Percentiles rank a stretch among this genome's conserved stretches.
Evolutionary conservation across 176 grass and related monocot species (phyloP).

Genomic region (Carex littledalei): DNA sequence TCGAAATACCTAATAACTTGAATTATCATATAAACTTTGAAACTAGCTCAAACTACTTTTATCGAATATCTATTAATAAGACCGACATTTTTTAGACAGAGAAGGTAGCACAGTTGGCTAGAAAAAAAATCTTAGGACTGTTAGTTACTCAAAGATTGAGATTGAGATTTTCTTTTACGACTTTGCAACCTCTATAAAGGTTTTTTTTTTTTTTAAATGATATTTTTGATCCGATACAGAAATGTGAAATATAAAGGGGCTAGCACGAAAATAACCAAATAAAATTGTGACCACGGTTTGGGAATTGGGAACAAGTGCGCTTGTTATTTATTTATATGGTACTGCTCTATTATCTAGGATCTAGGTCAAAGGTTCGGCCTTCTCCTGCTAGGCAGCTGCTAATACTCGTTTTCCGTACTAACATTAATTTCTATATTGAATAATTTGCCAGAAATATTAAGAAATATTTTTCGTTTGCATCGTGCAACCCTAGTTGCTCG

Average conservation of each 20-base stretch:
- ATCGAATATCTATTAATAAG: too few species aligned
- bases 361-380: conserved; percentile 1
- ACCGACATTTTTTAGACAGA: too few species aligned
- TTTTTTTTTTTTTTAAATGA: too few species aligned
- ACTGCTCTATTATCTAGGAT: background rate
- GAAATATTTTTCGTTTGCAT: background rate
- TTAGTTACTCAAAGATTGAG: too few species aligned
- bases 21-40: too few species aligned
- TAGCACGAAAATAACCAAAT: background rate
- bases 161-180: too few species aligned
- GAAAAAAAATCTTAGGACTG: too few species aligned
- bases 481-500: background rate
- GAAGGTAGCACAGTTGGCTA: too few species aligned
- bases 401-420: background rate
- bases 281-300: background rate
- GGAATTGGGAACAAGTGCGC: background rate
- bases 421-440: background rate
- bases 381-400: background rate
- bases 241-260: background rate
- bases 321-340: background rate
- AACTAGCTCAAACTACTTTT: too few species aligned
- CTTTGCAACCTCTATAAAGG: too few species aligned
- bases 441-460: background rate
- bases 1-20: too few species aligned
- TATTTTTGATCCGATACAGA: background rate